Base-by-base conservation (phyloP, 306 rosid species). In the Rosa persica region DNA sequence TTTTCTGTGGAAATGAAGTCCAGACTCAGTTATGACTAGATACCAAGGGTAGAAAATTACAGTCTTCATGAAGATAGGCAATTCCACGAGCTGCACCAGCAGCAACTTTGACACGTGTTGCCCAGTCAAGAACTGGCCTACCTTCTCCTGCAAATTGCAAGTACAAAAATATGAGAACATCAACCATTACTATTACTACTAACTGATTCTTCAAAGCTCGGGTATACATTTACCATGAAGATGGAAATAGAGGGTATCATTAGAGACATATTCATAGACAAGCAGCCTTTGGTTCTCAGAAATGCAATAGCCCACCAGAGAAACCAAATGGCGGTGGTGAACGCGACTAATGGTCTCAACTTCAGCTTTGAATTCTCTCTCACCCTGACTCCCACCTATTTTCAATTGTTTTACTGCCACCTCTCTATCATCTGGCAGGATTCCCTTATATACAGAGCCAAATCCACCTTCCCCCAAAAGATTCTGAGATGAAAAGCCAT, bases 241-340 rank as follows among this genome's bases (percentile, higher is more conserved):
- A 89, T 95, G 98, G 74, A 86, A 85, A 85, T 93, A 81, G 67
- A 95, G 96, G 77, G 74, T 88, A 76, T 91, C 78, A 78, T 95
- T 95, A 49, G 97, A 89, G 58, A 92, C 93, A 78, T 86, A 95
- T 68, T 95, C 97, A 81, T 92, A 95, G 81, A 95, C 97, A 70
- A 95, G 98, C 78, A 95, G 83, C 87, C 95, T 91, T 83, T 86
- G 89, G 80, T 46, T 79, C 20, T 88, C 96, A 49, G 86, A 83
- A 78, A 93, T 87, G 85, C 98, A 95, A 83, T 91, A 93, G 72
- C 98, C 98, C 39, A 87, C 98, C 57, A 93, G 75, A 27, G 98
- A 89, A 86, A 92, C 98, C 89, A 95, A 88, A 88, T 95, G 96
- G 58, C 98, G 98, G 81, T 95, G 98, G 82, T 95, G 98, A 65